Evolutionary conservation across 306 rosid species (phyloP).

Genomic region (Inga leiocalycina): DNA sequence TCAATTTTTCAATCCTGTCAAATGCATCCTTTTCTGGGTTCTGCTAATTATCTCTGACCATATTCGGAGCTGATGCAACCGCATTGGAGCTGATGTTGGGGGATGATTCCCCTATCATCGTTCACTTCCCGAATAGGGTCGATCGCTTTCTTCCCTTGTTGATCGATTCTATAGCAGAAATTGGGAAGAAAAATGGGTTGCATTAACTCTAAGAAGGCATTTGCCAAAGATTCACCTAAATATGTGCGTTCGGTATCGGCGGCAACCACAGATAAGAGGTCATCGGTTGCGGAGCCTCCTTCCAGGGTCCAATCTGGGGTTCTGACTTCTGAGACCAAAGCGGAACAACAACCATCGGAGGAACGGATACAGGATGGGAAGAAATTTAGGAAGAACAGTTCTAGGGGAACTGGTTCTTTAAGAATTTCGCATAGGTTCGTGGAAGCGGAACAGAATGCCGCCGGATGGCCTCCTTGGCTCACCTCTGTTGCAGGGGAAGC

Average conservation of each 20-base stretch:
- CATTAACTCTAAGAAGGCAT: slow-evolving; percentile 70
- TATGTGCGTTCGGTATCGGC: background rate
- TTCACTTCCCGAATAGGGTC: slow-evolving; percentile 51
- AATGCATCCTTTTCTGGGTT: slow-evolving; percentile 33
- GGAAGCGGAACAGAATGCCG: slow-evolving; percentile 79
- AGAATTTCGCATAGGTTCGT: slow-evolving; percentile 53
- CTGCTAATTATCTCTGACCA: slow-evolving; percentile 19
- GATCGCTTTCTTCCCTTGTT: slow-evolving; percentile 7
- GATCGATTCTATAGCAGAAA: slow-evolving; percentile 44
- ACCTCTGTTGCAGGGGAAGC: slow-evolving; percentile 82
- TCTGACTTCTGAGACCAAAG: slow-evolving; percentile 12
- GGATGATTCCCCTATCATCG: slow-evolving; percentile 15
- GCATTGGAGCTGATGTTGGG: slow-evolving; percentile 40
- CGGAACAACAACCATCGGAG: slow-evolving; percentile 40
- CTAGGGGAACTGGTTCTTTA: slow-evolving; percentile 39
- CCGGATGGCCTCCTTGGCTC: slow-evolving; percentile 99
- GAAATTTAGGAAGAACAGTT: slow-evolving; percentile 32
- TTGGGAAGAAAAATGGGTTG: slow-evolving; percentile 76
- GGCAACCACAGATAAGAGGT: slow-evolving; percentile 34
- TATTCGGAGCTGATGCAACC: slow-evolving; percentile 28
- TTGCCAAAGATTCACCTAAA: background rate
- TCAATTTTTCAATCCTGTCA: background rate
- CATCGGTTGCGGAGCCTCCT: slow-evolving; percentile 27
- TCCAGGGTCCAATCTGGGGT: slow-evolving; percentile 38
- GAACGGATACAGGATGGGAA: slow-evolving; percentile 44